phyloP scores from a whole-genome alignment of 2,329 filamentous ascomycete genomes.

The Acrodontium crateriforme region DNA sequence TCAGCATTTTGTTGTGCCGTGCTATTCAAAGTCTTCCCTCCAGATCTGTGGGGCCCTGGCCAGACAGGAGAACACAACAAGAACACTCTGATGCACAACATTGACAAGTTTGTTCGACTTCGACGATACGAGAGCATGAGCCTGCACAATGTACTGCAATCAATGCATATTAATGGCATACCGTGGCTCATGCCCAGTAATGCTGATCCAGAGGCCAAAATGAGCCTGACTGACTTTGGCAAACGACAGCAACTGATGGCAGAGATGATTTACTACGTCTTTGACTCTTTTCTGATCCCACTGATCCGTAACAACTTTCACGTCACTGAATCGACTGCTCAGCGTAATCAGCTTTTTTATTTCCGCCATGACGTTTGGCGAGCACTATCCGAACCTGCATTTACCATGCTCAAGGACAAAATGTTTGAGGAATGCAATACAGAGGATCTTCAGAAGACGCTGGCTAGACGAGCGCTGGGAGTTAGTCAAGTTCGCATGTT shows the following conservation, averaged over 20 bases:
- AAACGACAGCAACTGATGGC: constrained; percentile 69
- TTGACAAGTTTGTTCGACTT: constrained; percentile 67
- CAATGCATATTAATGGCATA: constrained; percentile 40
- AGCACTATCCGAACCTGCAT: constrained; percentile 56
- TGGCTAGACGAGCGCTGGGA: constrained; percentile 53
- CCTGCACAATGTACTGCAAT: constrained; percentile 64
- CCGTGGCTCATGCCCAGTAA: constrained; percentile 55
- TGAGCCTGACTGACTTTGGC: constrained; percentile 54
- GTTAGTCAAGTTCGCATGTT: constrained; percentile 68
- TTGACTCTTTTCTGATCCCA: constrained; percentile 83
- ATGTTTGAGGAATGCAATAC: constrained; percentile 69
- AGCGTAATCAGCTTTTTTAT: constrained; percentile 75
- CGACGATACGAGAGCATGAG: constrained; percentile 70
- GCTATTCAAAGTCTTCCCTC: constrained; percentile 58
- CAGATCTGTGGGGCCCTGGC: constrained; percentile 56
- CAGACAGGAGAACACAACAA: constrained; percentile 46
- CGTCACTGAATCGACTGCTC: constrained; percentile 73
- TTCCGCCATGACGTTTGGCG: constrained; percentile 92
- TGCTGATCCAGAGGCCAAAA: constrained; percentile 34
- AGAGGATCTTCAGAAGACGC: constrained; percentile 40
- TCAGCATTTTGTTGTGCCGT: constrained; percentile 79
- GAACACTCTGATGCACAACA: constrained; percentile 44
- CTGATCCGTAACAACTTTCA: constrained; percentile 81
- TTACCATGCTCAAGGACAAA: constrained; percentile 49
- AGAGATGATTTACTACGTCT: constrained; percentile 83